Percentiles rank a stretch among this genome's conserved stretches.
Conservation (phyloP, 306 rosid genomes). For the Acacia crassicarpa region DNA sequence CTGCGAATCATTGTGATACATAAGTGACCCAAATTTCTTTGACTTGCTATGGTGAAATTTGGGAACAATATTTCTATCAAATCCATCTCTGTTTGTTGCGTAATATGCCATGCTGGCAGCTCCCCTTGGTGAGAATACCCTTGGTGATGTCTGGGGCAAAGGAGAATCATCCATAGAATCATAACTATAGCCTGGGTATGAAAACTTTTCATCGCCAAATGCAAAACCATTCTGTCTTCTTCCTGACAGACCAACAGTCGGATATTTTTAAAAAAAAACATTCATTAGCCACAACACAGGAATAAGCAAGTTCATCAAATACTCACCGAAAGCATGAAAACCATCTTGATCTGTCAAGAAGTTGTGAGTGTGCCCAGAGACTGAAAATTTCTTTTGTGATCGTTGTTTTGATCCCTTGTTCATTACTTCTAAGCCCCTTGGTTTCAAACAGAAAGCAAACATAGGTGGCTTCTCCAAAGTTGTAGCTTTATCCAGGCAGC, state of each 20-base stretch:
- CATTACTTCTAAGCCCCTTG: constrained; percentile 72
- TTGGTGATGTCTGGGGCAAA: constrained; percentile 50
- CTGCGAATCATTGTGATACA: constrained; percentile 43
- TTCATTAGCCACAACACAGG: neutral
- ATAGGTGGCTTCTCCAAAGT: constrained; percentile 72
- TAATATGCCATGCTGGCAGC: constrained; percentile 37
- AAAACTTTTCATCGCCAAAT: constrained; percentile 55
- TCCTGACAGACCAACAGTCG: constrained; percentile 47
- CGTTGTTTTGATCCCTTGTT: constrained; percentile 76
- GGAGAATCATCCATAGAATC: constrained; percentile 72
- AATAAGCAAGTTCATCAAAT: constrained; percentile 9
- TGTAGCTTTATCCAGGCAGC: constrained; percentile 49
- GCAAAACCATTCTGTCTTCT: constrained; percentile 63
- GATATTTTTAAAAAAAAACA: neutral
- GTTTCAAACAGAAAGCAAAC: constrained; percentile 85
- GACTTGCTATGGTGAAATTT: constrained; percentile 53
- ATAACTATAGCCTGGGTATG: constrained; percentile 48
- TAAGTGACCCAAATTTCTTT: constrained; percentile 43
- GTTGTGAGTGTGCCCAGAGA: constrained; percentile 52
- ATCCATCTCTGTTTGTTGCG: constrained; percentile 38
- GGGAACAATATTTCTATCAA: constrained; percentile 45
- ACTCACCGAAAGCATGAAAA: constrained; percentile 58
- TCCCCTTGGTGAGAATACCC: constrained; percentile 56
- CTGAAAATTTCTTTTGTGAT: constrained; percentile 60
- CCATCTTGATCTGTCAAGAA: constrained; percentile 57